Percentiles rank a stretch among this genome's conserved stretches.
phyloP scores from a whole-genome alignment of 2,329 filamentous ascomycete genomes.

The Aspergillus sp. region DNA sequence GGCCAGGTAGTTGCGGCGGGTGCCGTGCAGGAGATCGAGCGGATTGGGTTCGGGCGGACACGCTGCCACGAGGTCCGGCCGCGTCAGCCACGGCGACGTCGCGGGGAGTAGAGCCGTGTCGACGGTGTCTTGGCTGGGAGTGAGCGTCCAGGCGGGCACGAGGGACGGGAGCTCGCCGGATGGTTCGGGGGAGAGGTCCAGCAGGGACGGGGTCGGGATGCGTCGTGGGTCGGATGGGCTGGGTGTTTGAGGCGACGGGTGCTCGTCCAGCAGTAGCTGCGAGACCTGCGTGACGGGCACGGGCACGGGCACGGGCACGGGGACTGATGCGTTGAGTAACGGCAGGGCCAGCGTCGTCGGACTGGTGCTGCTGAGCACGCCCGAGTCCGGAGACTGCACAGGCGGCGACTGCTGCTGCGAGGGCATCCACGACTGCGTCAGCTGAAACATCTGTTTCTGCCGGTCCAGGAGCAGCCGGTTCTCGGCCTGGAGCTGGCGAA shows the following conservation, averaged over 20 bases:
- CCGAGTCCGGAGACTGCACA: no score
- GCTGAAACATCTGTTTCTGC: neutral
- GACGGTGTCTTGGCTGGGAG: neutral
- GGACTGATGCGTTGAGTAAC: neutral
- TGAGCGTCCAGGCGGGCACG: neutral
- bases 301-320: neutral
- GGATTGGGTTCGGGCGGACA: constrained; percentile 7
- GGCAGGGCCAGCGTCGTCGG: neutral
- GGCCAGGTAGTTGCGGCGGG: constrained; percentile 11
- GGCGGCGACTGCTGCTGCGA: neutral
- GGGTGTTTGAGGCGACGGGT: neutral
- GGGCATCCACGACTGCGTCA: neutral
- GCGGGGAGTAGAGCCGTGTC: neutral
- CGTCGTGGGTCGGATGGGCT: neutral
- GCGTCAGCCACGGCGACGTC: neutral
- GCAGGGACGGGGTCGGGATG: neutral
- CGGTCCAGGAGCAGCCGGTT: neutral
- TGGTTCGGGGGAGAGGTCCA: neutral
- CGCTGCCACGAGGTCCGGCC: constrained; percentile 5
- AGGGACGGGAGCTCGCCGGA: neutral
- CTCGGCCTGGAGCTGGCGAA: neutral
- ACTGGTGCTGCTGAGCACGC: no score
- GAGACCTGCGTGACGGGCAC: neutral
- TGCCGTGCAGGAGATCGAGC: constrained; percentile 13
- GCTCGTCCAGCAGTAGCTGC: neutral